Evolutionary conservation across 1,139 yeast species (phyloP).

Genomic region (Blastobotrys ciferrii): DNA sequence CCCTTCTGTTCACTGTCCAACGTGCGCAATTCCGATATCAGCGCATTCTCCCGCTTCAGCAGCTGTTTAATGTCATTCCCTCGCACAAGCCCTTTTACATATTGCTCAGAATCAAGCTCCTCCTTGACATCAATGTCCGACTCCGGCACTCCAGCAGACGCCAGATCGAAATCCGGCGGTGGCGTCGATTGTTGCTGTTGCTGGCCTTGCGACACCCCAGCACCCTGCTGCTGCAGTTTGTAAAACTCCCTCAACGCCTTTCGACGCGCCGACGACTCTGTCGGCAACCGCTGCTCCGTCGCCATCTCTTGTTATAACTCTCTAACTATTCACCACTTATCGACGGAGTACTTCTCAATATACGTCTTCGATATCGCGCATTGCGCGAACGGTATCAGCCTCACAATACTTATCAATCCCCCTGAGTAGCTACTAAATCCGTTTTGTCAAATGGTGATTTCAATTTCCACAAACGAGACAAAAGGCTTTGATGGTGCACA

Average conservation of each 20-base stretch:
- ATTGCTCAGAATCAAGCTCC: constrained; percentile 25
- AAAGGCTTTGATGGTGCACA: too few species aligned
- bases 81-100: constrained; percentile 29
- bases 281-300: background rate
- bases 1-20: constrained; percentile 45
- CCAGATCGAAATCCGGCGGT: constrained; percentile 10
- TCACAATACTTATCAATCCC: too few species aligned
- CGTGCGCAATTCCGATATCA: constrained; percentile 36
- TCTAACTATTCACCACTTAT: background rate
- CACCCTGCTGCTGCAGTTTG: constrained; percentile 32
- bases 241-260: constrained; percentile 43
- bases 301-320: background rate
- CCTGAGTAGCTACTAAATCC: too few species aligned
- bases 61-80: constrained; percentile 31
- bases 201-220: constrained; percentile 10
- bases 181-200: constrained; percentile 4
- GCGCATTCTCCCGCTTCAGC: constrained; percentile 34
- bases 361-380: too few species aligned
- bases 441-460: too few species aligned
- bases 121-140: constrained; percentile 16
- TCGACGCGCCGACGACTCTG: constrained; percentile 30
- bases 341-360: too few species aligned
- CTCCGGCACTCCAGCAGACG: constrained; percentile 13
- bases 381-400: too few species aligned
- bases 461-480: too few species aligned